Evolutionary conservation across 2,329 filamentous ascomycete species (phyloP).

Genomic region (Xylariaceae sp.): DNA sequence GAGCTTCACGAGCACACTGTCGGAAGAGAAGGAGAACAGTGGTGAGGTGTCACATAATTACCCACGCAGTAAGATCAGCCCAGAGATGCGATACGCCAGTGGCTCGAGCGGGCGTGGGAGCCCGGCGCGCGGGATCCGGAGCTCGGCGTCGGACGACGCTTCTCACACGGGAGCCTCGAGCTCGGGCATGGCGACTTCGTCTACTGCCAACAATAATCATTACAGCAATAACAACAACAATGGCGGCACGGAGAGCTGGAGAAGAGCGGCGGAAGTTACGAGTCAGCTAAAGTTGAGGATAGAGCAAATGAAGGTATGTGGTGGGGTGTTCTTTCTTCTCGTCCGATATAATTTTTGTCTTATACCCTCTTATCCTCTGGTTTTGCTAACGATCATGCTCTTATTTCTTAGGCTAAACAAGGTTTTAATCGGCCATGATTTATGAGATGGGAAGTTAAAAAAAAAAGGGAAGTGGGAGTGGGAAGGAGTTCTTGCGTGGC

Average conservation of each 20-base stretch:
- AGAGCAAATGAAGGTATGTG: constrained; percentile 85
- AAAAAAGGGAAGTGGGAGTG: constrained; percentile 1
- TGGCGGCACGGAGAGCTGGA: constrained; percentile 85
- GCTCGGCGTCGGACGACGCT: constrained; percentile 27
- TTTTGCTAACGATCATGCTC: constrained; percentile 12
- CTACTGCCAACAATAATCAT: too few species aligned
- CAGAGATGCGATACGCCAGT: constrained; percentile 50
- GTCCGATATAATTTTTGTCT: too few species aligned
- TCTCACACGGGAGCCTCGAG: constrained; percentile 16
- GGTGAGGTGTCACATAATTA: constrained; percentile 41
- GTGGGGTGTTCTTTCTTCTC: too few species aligned
- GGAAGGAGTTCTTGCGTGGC: constrained; percentile 3
- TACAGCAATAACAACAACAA: not conserved
- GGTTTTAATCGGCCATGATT: constrained; percentile 41
- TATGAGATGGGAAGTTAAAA: too few species aligned
- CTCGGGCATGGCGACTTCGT: constrained; percentile 17
- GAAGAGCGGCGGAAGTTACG: constrained; percentile 92
- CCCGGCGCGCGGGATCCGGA: constrained; percentile 51
- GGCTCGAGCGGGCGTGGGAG: constrained; percentile 54
- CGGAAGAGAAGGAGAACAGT: constrained; percentile 74
- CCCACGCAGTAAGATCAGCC: constrained; percentile 46
- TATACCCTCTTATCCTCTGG: too few species aligned
- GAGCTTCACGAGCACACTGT: constrained; percentile 60
- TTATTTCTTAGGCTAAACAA: constrained; percentile 40
- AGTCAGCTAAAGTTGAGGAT: constrained; percentile 96